Evolutionary conservation across 768 basidiomycete genomes (phyloP), one percentile per base, ranked within the genome.

Genomic region (Lyophyllum shimeji): DNA sequence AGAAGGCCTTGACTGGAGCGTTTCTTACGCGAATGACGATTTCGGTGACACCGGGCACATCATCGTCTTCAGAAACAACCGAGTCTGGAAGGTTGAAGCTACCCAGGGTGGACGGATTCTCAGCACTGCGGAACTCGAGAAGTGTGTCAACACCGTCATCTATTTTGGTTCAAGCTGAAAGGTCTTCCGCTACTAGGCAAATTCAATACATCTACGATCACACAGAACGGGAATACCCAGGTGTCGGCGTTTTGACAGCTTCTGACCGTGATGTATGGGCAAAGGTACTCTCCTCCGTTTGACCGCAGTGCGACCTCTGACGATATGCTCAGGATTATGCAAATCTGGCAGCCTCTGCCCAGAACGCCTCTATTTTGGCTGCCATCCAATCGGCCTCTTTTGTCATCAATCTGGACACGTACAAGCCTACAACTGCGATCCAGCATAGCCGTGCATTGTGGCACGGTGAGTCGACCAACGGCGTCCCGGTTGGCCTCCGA

Each of bases 191-290:
- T n/a, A 27, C 31, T 58, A 92, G 89, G 37, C 89, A 91, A 65
- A 80, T 93, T 24, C 76, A 88, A 57, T 67, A 86, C 58, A 87
- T 94, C 58, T 85, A 88, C 56, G 81, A 86, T 46, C 78, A 84
- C 63, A 85, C 89, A 11, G 71, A 68, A 0, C 68, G 80, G 21
- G 81, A 82, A 59, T 87, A 87, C 58, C 85, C 91, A 17, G 85
- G 83, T 17, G 81, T 94, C 25, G 94, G 95, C 21, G 81, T 87
- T 11, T 72, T 98, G 63, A 84, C 89, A 1, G 82, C 88, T 3
- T 84, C 87, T 24, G 86, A 93, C 65, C 82, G 95, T 52, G 93
- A 96, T 74, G 66, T 83, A 25, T 98, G 95, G 95, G 88, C 93
- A 5, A 88, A 91, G 78, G 92, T 91, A 48, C 20, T 31, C 20